Evolutionary conservation across 345 rosid species (phyloP), one percentile per base, ranked within the genome.

Genomic region (Gossypium ekmanianum): DNA sequence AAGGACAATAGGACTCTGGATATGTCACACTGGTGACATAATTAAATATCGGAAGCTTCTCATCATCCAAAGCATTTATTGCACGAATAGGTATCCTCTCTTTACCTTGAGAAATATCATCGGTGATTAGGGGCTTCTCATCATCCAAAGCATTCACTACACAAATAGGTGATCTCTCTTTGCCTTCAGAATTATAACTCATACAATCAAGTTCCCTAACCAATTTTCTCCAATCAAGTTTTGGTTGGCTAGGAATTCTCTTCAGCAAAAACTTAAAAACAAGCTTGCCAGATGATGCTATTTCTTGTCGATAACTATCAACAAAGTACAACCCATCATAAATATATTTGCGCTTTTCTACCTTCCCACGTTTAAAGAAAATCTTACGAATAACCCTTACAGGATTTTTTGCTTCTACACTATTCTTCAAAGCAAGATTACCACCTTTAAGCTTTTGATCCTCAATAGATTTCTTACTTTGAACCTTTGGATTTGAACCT

Each of bases 291-390:
- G 84, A 85, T 16, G 86, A 80, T 26, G 86, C 94, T 1, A 9
- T 43, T 75, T 84, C 90, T 64, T 79, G 77, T 92, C 90, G 85
- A 34, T 4, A 76, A 11, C 80, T 47, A 9, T 91, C 87, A 77
- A 91, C 97, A 74, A 83, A 12, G 74, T 94, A 91, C 9, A 94
- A 79, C 14, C 97, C 97, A 84, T 86, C 90, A 54, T 92, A 94
- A 4, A 87, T 79, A 75, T 88, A 94, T 27, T 24, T 68, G 8
- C 3, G 3, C 6, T 16, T 29, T 12, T 7, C 14, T 24, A 69
- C 73, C 73, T 67, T 77, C 34, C 71, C 20, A 26, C 47, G 68
- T 0, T 81, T 71, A 81, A 83, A n/a, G 84, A 73, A 11, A 74
- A 69, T 64, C 80, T 89, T 75, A 68, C 91, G 94, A 50, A 90